Base-by-base conservation (phyloP, 495 filamentous ascomycete species). In the Thermochaetoides thermophila region DNA sequence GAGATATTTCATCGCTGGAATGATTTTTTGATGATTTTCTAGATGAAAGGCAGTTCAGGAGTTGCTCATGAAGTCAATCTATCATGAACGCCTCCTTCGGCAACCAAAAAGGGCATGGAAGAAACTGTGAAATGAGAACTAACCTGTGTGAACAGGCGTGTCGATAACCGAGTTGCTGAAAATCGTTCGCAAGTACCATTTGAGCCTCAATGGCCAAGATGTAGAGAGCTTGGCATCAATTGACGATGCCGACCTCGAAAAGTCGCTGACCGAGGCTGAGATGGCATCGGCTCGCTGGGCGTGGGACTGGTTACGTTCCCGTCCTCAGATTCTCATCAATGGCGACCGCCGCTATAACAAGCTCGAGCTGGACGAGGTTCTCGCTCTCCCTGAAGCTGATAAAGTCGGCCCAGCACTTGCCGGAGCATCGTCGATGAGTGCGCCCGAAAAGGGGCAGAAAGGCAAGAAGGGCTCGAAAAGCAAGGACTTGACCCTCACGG, bases 251-350 rank as follows among this genome's bases (percentile, higher is more conserved):
- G 31, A 41, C 22, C 22, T 53, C 13, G 48, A 46, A 29, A 32
- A 20, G 6, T 30, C 34, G 5, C 34, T 47, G 14, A 37, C 45
- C 0, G 41, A 49, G 3, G 43, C 46, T 14, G 54, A 59, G 29
- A 35, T 59, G 42, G 45, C 34, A 10, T 48, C 57, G 10, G 50
- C 47, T 9, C 50, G 52, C 27, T 63, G 57, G 38, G 53, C 59
- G 9, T 67, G 63, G 63, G 43, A 45, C 34, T 67, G 61, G 61
- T 31, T 65, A 21, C 53, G 55, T 13, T 45, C 42, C 15, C 53
- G 55, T 22, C 35, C 52, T 0, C 60, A 67, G 12, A 59, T 67
- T 13, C 56, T 52, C 8, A 51, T 67, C 18, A 60, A 60, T 22
- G 40, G 39, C 6, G 38, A 61, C 26, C 53, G 54, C 31, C 39